Conservation (phyloP, 1,139 yeast genomes). For the Yamadazyma blattariae region DNA sequence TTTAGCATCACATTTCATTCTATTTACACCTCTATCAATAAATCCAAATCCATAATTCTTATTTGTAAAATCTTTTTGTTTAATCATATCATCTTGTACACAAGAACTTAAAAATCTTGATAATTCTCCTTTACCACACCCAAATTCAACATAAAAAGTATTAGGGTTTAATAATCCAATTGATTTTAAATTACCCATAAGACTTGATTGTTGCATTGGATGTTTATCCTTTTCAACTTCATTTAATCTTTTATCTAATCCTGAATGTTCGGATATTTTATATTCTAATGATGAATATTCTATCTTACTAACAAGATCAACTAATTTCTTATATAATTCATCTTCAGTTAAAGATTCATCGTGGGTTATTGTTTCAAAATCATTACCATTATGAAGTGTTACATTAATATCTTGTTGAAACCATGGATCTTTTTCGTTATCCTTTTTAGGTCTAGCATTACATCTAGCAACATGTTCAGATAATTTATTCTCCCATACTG, state of each 20-base stretch:
- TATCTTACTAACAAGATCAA: slow-evolving; percentile 3
- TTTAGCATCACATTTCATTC: slow-evolving; percentile 77
- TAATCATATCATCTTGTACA: slow-evolving; percentile 17
- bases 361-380: too few species aligned
- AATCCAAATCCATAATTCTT: slow-evolving; percentile 49
- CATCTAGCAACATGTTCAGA: slow-evolving; percentile 62
- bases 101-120: slow-evolving; percentile 64
- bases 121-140: slow-evolving; percentile 87
- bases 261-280: slow-evolving; percentile 23
- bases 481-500: slow-evolving; percentile 62
- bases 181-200: slow-evolving; percentile 65
- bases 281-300: slow-evolving; percentile 11
- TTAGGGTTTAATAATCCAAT: slow-evolving; percentile 35
- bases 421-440: slow-evolving; percentile 39
- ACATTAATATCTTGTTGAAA: slow-evolving; percentile 38
- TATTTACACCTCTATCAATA: slow-evolving; percentile 72
- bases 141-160: slow-evolving; percentile 67
- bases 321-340: slow-evolving; percentile 22
- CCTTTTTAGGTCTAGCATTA: slow-evolving; percentile 34
- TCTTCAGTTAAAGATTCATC: slow-evolving; percentile 8
- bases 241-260: slow-evolving; percentile 34
- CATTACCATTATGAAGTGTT: neutral
- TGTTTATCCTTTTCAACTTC: slow-evolving; percentile 60
- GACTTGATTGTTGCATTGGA: slow-evolving; percentile 76
- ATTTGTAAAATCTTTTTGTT: neutral